Percentiles rank a stretch among this genome's conserved stretches.
These are phyloP conservation scores for Chytriomyces sp. DNA, from an alignment of 192 early-diverging fungal species.

Conservation along the genomic window DNA sequence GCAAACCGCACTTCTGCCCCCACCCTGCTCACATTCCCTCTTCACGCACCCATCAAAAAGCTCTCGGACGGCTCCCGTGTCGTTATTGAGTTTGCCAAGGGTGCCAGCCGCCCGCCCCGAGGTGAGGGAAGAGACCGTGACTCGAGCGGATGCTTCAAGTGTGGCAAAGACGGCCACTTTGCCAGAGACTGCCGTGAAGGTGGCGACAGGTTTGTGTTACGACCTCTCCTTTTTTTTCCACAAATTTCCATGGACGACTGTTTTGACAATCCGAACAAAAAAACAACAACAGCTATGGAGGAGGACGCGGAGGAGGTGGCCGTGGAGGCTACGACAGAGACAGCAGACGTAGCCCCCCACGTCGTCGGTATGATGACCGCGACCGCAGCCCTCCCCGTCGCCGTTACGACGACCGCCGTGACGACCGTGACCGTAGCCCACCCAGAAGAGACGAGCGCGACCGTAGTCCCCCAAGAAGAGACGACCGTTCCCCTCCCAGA, in stretches of 20 bases:
- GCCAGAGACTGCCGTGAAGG: slow-evolving; percentile 20
- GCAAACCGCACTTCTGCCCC: too few relatives aligned
- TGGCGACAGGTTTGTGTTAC: slow-evolving; percentile 12
- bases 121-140: slow-evolving; percentile 12
- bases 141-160: slow-evolving; percentile 19
- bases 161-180: slow-evolving; percentile 22
- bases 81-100: slow-evolving; percentile 22
- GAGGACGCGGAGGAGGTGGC: neutral
- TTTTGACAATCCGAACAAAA: too few relatives aligned
- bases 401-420: neutral
- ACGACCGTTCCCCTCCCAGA: slow-evolving; percentile 43
- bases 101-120: neutral
- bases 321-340: too few relatives aligned
- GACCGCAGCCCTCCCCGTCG: slow-evolving; percentile 30
- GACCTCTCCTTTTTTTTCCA: neutral
- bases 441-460: slow-evolving; percentile 49
- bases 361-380: neutral
- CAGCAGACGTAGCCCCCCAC: too few relatives aligned
- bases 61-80: slow-evolving; percentile 18
- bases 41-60: neutral
- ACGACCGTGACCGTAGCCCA: slow-evolving; percentile 25
- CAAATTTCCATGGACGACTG: neutral
- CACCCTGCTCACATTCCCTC: too few relatives aligned
- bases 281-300: neutral
- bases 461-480: slow-evolving; percentile 43